Percentiles rank a stretch among this genome's conserved stretches.
Evolutionary conservation across 1,139 yeast species (phyloP).

Genomic region (Sugiyamaella sp.): DNA sequence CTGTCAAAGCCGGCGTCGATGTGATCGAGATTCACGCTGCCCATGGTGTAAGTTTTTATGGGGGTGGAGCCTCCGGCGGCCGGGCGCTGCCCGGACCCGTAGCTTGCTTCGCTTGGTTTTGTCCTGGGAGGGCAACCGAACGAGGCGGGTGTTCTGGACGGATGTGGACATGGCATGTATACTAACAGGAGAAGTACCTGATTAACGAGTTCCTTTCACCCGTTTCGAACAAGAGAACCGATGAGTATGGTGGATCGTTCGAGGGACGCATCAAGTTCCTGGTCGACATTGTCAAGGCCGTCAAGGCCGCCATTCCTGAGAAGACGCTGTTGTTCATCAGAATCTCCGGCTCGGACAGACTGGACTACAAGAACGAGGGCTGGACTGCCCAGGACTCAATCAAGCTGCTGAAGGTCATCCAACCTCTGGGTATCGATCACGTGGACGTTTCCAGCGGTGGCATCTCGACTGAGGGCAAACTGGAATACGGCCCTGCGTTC

Average conservation of each 20-base stretch:
- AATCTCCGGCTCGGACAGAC: slow-evolving; percentile 36
- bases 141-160: no score
- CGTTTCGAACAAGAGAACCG: slow-evolving; percentile 45
- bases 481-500: slow-evolving; percentile 36
- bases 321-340: slow-evolving; percentile 33
- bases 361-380: slow-evolving; percentile 28
- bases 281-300: slow-evolving; percentile 39
- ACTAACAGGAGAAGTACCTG: slow-evolving; percentile 56
- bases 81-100: slow-evolving; percentile 44
- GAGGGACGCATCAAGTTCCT: slow-evolving; percentile 40
- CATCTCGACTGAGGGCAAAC: slow-evolving; percentile 44
- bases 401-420: slow-evolving; percentile 48
- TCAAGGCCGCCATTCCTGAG: slow-evolving; percentile 28
- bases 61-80: background rate
- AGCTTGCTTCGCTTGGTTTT: slow-evolving; percentile 41
- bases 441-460: slow-evolving; percentile 62
- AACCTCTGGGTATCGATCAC: slow-evolving; percentile 53
- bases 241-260: slow-evolving; percentile 49
- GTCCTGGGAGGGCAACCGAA: no score
- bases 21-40: slow-evolving; percentile 68
- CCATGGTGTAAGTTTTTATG: slow-evolving; percentile 47
- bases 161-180: no score
- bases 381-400: slow-evolving; percentile 46
- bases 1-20: slow-evolving; percentile 60
- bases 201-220: slow-evolving; percentile 47